Conservation (phyloP, 192 early-diverging fungal genomes). For the Rhizoclosmatium sp. region DNA sequence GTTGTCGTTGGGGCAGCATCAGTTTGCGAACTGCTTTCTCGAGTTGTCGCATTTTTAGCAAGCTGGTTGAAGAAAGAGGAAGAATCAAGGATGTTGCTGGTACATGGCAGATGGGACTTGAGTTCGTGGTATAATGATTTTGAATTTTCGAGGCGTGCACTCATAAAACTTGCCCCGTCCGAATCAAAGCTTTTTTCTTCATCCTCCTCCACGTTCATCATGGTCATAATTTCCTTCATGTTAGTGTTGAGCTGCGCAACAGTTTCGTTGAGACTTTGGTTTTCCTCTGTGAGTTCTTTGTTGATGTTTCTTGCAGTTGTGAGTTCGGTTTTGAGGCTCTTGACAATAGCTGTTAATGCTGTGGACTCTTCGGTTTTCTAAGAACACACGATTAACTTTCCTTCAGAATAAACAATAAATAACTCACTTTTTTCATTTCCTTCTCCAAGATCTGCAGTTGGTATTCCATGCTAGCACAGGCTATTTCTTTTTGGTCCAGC, state of each 20-base stretch:
- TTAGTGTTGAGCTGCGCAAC: neutral
- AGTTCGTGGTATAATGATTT: neutral
- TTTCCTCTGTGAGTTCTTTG: neutral
- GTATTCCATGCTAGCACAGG: neutral
- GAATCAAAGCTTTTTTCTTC: neutral
- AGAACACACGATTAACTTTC: neutral
- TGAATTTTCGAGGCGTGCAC: neutral
- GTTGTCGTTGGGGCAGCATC: neutral
- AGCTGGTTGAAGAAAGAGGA: neutral
- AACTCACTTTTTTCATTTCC: slow-evolving; percentile 14
- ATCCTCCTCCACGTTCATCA: slow-evolving; percentile 4
- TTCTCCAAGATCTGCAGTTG: slow-evolving; percentile 4
- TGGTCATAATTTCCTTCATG: slow-evolving; percentile 6
- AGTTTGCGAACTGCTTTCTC: neutral
- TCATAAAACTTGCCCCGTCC: neutral
- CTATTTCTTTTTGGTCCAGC: neutral
- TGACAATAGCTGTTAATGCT: neutral
- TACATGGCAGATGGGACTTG: neutral
- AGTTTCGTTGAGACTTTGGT: neutral
- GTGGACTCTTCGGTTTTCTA: slow-evolving; percentile 14
- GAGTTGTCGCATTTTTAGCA: neutral
- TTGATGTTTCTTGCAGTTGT: neutral
- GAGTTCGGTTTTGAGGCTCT: slow-evolving; percentile 4
- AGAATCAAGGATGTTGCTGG: neutral
- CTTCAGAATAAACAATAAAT: neutral